Evolutionary conservation across 2,329 filamentous ascomycete species (phyloP).

Genomic region (Allantophomopsis lycopodina): DNA sequence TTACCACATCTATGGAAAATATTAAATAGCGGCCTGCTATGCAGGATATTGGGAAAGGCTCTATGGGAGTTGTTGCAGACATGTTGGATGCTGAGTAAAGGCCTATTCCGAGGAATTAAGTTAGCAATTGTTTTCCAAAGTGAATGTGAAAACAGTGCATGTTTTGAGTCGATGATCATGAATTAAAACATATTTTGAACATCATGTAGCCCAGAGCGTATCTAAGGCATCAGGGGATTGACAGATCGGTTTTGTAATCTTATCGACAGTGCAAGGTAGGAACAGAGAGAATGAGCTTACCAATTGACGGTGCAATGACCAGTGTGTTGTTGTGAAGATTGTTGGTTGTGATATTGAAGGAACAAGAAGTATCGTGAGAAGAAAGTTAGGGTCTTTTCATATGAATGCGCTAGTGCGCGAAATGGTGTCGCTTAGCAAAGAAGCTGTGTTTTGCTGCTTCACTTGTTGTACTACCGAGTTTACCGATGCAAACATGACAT

Average conservation of each 20-base stretch:
- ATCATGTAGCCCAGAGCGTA: conserved; percentile 22
- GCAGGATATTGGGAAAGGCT: conserved; percentile 66
- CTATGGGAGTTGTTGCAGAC: conserved; percentile 11
- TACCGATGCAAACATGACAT: no score
- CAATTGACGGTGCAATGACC: background rate
- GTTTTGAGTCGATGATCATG: conserved; percentile 19
- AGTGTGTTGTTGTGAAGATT: background rate
- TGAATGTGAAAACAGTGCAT: background rate
- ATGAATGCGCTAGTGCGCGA: no score
- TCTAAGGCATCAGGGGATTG: conserved; percentile 59
- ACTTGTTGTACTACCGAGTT: no score
- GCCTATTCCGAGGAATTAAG: background rate
- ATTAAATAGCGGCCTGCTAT: conserved; percentile 74
- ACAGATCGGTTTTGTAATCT: conserved; percentile 65
- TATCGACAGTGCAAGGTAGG: conserved; percentile 21
- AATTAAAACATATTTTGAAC: conserved; percentile 35
- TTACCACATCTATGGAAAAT: conserved; percentile 73
- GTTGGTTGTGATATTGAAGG: background rate
- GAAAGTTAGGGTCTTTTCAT: background rate
- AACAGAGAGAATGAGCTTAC: conserved; percentile 5
- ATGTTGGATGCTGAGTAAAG: conserved; percentile 2
- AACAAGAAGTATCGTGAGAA: background rate
- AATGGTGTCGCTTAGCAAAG: no score
- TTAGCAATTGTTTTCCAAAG: conserved; percentile 1
- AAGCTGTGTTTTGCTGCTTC: no score